Base-by-base conservation (phyloP, 352 stramenopile genomes). In the Phytophthora agathidicida region DNA sequence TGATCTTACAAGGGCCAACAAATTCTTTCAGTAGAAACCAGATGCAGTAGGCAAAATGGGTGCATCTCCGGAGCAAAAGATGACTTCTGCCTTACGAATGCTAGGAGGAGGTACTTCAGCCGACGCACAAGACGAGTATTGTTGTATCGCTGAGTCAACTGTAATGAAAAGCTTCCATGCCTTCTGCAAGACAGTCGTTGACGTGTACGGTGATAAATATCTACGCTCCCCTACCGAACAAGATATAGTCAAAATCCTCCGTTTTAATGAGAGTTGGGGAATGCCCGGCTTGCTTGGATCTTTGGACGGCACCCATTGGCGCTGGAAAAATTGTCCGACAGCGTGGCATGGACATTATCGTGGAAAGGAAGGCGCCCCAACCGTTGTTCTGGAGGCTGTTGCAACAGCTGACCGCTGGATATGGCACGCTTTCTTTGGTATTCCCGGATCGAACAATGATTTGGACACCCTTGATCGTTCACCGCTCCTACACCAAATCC, bases 381-480 rank as follows among this genome's bases (percentile, higher is more conserved):
- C 44, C 2, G 14, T 58, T 2, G 23, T 58, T 13, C 55, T 65
- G 45, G 56, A 56, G 27, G 70, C 52, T 9, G 50, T 71, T 4
- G 70, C 57, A 2, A 73, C 60, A 0, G 4, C 33, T 0, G 36
- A 73, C 13, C 20, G 60, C 3, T 70, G 51, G 50, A 71, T 78
- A 3, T 73, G 61, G 69, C 52, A 71, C 17, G n/a, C 20, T 5
- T 72, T 48, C 14, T 31, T 64, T 7, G 65, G 52, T 0, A 19
- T 60, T 3, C 13, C 60, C 16, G 60, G 60, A 2, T 75, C 35
- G 0, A 74, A 75, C 43, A 78, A 78, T 17, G 69, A 72, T 22
- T 59, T 73, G 6, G 75, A 70, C 24, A 38, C 75, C 8, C 11
- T 75, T 3, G 51, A 69, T 23, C 59, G 64, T 17, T 78, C 59